Conservation (phyloP, 495 filamentous ascomycete species). For the Bombardia bombarda region DNA sequence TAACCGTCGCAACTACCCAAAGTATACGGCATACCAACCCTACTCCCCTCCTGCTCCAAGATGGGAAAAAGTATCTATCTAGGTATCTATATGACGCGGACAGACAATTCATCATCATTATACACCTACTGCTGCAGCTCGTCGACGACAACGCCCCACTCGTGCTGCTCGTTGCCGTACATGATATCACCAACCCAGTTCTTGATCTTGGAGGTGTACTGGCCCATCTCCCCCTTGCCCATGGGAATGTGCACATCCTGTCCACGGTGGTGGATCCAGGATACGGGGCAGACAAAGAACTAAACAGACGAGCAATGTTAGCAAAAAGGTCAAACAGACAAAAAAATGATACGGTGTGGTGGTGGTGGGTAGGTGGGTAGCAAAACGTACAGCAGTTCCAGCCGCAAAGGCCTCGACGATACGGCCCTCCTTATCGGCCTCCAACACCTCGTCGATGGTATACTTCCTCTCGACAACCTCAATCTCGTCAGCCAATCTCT, state of each 20-base stretch:
- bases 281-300: constrained; percentile 75
- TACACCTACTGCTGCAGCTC: too few species aligned
- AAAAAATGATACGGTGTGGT: too few species aligned
- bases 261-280: constrained; percentile 63
- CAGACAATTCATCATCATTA: too few species aligned
- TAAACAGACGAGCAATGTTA: constrained; percentile 17
- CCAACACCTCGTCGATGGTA: constrained; percentile 68
- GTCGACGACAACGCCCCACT: constrained; percentile 71
- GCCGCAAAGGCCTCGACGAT: constrained; percentile 79
- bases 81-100: too few species aligned
- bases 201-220: constrained; percentile 64
- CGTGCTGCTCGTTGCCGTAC: constrained; percentile 73
- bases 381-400: constrained; percentile 67
- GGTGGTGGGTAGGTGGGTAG: not conserved
- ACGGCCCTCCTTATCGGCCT: constrained; percentile 66
- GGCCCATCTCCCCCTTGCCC: constrained; percentile 49
- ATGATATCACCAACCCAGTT: constrained; percentile 75
- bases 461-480: constrained; percentile 75
- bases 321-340: not conserved
- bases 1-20: too few species aligned
- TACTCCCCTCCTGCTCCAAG: too few species aligned
- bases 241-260: constrained; percentile 60
- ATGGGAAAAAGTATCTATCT: too few species aligned
- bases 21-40: too few species aligned
- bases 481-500: constrained; percentile 50